Percentiles rank a stretch among this genome's conserved stretches.
These are phyloP conservation scores for Dothistroma septosporum DNA, from an alignment of 2,329 filamentous ascomycete genomes.

Conservation along the genomic window DNA sequence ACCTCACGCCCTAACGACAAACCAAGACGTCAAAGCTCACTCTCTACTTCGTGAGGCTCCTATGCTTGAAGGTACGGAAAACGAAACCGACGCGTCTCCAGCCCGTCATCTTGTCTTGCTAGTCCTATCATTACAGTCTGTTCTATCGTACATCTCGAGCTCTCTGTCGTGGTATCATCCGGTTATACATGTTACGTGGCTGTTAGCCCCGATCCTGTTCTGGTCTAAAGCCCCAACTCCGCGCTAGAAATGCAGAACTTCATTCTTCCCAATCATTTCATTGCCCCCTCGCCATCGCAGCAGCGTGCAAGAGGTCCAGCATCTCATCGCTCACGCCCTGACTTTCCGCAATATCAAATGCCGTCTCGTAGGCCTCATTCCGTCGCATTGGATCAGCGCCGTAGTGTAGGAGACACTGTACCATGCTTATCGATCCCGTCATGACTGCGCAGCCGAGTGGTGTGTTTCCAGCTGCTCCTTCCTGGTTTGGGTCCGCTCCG, in stretches of 20 bases:
- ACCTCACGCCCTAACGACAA: not conserved
- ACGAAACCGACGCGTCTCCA: not conserved
- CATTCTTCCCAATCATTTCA: not conserved
- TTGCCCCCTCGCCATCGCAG: constrained; percentile 1
- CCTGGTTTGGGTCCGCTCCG: constrained; percentile 28
- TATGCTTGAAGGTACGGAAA: not conserved
- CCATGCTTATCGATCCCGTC: constrained; percentile 23
- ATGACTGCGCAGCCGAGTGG: constrained; percentile 31
- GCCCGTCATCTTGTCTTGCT: not conserved
- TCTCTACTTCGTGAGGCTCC: not conserved
- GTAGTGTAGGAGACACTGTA: constrained; percentile 23
- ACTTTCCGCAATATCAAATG: constrained; percentile 26
- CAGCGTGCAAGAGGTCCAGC: constrained; percentile 13
- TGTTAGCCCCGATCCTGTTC: not conserved
- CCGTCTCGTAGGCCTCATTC: constrained; percentile 28
- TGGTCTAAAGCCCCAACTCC: not conserved
- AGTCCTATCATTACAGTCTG: not conserved
- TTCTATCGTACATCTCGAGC: not conserved
- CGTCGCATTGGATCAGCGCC: constrained; percentile 26
- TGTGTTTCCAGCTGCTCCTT: constrained; percentile 29
- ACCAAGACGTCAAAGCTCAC: not conserved
- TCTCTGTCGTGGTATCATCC: not conserved
- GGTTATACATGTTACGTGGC: not conserved
- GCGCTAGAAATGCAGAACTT: not conserved
- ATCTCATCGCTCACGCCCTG: constrained; percentile 14